Percentiles rank a stretch among this genome's conserved stretches.
phyloP scores from a whole-genome alignment of 192 early-diverging fungal genomes.

The Linnemannia zychae region DNA sequence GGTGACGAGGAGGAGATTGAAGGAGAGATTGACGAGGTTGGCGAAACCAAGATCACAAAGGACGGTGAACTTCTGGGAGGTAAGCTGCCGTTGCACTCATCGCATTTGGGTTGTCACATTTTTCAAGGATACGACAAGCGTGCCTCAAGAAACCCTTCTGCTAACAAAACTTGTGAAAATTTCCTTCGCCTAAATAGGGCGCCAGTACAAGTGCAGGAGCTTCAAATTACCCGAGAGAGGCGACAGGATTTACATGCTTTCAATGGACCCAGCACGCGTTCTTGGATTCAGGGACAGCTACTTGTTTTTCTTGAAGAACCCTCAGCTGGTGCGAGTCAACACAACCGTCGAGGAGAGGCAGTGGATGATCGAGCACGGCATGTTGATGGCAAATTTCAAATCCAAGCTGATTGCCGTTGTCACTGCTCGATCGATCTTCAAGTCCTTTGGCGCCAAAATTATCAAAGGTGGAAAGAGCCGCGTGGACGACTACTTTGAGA shows the following conservation, averaged over 20 bases:
- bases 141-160: no score
- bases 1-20: slow-evolving; percentile 47
- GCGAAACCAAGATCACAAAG: slow-evolving; percentile 80
- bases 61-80: slow-evolving; percentile 82
- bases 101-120: not conserved
- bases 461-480: slow-evolving; percentile 72
- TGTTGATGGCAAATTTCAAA: slow-evolving; percentile 77
- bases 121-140: not conserved
- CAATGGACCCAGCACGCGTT: slow-evolving; percentile 89
- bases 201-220: slow-evolving; percentile 82
- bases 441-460: slow-evolving; percentile 75
- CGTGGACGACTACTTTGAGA: slow-evolving; percentile 82
- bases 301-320: slow-evolving; percentile 91
- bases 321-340: slow-evolving; percentile 78
- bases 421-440: slow-evolving; percentile 80
- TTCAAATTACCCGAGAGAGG: slow-evolving; percentile 86
- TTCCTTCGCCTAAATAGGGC: slow-evolving; percentile 58
- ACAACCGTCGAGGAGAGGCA: slow-evolving; percentile 85
- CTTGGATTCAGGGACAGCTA: slow-evolving; percentile 94
- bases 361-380: slow-evolving; percentile 67
- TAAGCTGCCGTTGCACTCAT: slow-evolving; percentile 20
- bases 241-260: slow-evolving; percentile 83
- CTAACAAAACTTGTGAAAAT: not conserved
- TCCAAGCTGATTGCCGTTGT: slow-evolving; percentile 78
- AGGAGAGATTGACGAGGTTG: slow-evolving; percentile 65